Base-by-base conservation (phyloP, 768 basidiomycete genomes). In the Suillus alpinus region DNA sequence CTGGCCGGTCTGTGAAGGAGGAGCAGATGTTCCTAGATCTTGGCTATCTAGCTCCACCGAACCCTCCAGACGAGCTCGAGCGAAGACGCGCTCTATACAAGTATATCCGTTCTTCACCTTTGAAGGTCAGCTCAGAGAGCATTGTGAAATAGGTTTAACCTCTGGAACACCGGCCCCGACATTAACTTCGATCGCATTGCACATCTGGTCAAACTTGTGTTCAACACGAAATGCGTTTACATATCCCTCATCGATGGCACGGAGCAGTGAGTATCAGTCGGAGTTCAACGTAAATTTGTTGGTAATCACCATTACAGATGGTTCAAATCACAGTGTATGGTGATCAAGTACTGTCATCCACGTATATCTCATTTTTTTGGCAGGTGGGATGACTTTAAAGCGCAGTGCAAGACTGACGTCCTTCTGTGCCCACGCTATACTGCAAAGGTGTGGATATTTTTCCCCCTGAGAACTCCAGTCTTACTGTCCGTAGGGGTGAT, bases 101-200 rank as follows among this genome's bases (percentile, higher is more conserved):
- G 88, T 91, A 67, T 68, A 84, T 31, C 23, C 41, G 55, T 23
- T 51, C 26, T 32, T 16, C 52, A 47, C 37, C 14, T 26, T 23
- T 57, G 31, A 34, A 51, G 34, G 34, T 57, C 61, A 23, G 66
- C 56, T 37, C 52, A n/a, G 16, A 32, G n/a, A n/a, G 20, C 52
- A 26, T 14, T 14, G 12, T 59, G 32, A 55, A 39, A 55, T 63
- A 91, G 92, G 65, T 95, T 93, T 77, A 94, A 94, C 66, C 90
- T 97, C 53, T 88, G 93, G 83, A 86, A 91, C 64, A 95, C 94
- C 0, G 86, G 87, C 16, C 80, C 87, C 9, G 95, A 98, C 71
- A 78, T 85, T 63, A 95, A 96, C 71, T 97, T 98, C 69, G 95
- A 97, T 73, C 85, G 95, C 18, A 95, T 97, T 65, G 92, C 88